A percentile compares a stretch with the other conserved stretches of the same genome.
Evolutionary conservation across 2,329 filamentous ascomycete species (phyloP).

Genomic region (Colletotrichum simmondsii): DNA sequence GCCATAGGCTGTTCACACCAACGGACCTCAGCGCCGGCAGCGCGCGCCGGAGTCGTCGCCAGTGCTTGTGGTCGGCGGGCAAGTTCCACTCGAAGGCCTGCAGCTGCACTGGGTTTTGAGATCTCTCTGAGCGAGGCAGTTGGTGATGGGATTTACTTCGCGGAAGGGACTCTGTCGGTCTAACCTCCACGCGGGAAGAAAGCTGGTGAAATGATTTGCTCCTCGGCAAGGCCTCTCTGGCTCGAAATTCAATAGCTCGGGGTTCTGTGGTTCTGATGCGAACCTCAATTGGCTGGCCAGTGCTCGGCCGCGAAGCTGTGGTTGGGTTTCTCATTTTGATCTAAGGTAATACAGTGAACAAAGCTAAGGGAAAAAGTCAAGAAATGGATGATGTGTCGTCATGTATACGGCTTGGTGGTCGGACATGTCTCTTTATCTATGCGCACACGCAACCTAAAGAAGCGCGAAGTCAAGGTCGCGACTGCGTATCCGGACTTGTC

Average conservation of each 20-base stretch:
- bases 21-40: slow-evolving; percentile 13
- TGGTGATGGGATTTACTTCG: slow-evolving; percentile 12
- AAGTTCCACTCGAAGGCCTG: slow-evolving; percentile 32
- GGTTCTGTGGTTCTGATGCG: background rate
- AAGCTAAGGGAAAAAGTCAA: background rate
- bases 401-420: background rate
- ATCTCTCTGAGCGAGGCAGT: slow-evolving; percentile 7
- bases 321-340: slow-evolving; percentile 15
- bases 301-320: background rate
- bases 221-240: background rate
- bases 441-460: background rate
- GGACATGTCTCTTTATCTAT: slow-evolving; percentile 22
- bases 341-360: background rate
- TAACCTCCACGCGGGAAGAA: background rate
- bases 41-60: slow-evolving; percentile 4
- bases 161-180: slow-evolving; percentile 1
- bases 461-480: background rate
- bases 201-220: background rate
- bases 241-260: background rate
- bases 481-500: background rate
- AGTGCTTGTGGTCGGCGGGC: slow-evolving; percentile 26
- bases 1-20: slow-evolving; percentile 24
- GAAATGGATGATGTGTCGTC: background rate
- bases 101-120: slow-evolving; percentile 24
- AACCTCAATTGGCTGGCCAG: background rate